phyloP scores from a whole-genome alignment of 768 basidiomycete genomes.

The Hirschioporus abietinus region DNA sequence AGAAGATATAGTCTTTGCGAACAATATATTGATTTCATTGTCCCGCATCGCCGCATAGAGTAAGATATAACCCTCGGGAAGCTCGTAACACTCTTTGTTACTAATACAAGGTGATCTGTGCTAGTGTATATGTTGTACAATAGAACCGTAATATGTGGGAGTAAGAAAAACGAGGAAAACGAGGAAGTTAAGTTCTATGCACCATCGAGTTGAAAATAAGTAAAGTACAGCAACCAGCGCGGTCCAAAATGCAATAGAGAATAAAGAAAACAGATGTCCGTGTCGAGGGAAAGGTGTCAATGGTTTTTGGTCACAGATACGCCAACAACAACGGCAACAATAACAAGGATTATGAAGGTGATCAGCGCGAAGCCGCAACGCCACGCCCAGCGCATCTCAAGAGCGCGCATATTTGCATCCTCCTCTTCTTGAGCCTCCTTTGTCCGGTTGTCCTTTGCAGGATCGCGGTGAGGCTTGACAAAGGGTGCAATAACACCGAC shows the following conservation, averaged over 20 bases:
- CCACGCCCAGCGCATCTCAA: not conserved
- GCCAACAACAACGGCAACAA: not conserved
- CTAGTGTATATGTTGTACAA: no score
- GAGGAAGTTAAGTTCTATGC: not conserved
- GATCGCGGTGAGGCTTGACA: not conserved
- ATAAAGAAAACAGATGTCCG: not conserved
- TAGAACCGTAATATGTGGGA: no score
- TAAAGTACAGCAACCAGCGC: not conserved
- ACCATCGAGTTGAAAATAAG: not conserved
- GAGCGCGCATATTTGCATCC: not conserved
- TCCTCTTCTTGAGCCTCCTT: not conserved
- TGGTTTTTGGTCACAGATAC: not conserved
- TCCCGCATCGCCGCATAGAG: no score
- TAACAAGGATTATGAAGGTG: not conserved
- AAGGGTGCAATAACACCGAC: not conserved
- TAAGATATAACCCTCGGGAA: no score
- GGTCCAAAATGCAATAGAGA: not conserved
- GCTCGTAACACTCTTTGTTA: no score
- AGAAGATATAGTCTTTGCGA: no score
- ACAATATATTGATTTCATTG: no score
- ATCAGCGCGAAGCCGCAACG: not conserved
- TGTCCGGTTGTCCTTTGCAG: conserved; percentile 1
- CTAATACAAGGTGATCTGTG: no score
- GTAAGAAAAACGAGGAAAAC: not conserved
- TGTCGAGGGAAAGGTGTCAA: not conserved